A percentile compares a stretch with the other conserved stretches of the same genome.
Conservation (phyloP, 2,329 filamentous ascomycete genomes). For the Cladobotryum protrusum region DNA sequence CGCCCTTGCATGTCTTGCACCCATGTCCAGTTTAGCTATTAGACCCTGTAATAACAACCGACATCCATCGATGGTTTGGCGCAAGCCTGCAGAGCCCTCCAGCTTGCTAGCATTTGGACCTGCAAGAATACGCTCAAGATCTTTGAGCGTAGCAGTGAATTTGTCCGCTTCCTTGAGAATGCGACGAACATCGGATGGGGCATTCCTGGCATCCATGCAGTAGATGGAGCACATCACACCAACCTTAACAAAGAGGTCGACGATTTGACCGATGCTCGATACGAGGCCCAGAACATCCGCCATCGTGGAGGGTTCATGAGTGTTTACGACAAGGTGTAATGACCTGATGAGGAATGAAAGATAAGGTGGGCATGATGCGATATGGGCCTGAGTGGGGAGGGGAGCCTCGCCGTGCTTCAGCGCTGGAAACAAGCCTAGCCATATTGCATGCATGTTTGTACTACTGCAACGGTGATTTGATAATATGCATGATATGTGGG, state of each 20-base stretch:
- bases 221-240: constrained; percentile 11
- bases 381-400: no score
- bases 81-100: constrained; percentile 1
- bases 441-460: no score
- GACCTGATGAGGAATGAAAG: neutral
- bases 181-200: constrained; percentile 8
- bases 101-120: constrained; percentile 8
- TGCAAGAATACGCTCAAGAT: constrained; percentile 3
- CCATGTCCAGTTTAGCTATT: constrained; percentile 8
- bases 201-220: constrained; percentile 9
- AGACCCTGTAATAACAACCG: neutral
- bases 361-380: no score
- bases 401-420: no score
- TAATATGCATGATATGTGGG: no score
- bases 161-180: constrained; percentile 9
- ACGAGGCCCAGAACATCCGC: constrained; percentile 10
- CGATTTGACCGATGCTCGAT: constrained; percentile 8
- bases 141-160: constrained; percentile 7
- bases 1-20: constrained; percentile 5
- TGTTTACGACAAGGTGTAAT: neutral
- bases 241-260: constrained; percentile 12
- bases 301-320: no score
- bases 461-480: no score
- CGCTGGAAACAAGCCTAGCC: no score
- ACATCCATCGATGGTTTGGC: constrained; percentile 3